Base-by-base conservation (phyloP, 306 rosid species). In the Prinsepia uniflora region DNA sequence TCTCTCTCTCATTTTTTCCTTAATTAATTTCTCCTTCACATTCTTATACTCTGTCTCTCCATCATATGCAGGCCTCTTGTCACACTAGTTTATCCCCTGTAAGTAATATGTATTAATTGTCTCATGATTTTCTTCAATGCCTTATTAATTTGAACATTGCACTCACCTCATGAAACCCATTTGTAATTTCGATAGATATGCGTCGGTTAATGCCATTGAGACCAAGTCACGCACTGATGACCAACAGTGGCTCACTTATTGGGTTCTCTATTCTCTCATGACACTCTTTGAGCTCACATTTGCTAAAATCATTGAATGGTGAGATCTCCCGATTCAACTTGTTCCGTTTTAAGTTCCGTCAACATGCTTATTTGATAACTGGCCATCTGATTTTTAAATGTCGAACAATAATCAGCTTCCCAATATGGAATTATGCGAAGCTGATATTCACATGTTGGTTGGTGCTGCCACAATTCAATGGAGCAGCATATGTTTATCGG, bases 211-310 rank as follows among this genome's bases (percentile, higher is more conserved):
- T 77, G 99, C 99, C 39, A 94, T 94, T 74, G 97, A 94, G 86
- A 94, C 86, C 44, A 84, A 66, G 78, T 91, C 96, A 50, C 83
- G 64, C 10, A 68, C 75, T 12, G 96, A 94, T 75, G 97, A 94
- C 60, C 92, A 94, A 34, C 96, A 94, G 76, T 94, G 99, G 99
- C 97, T 94, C 6, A 94, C 99, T 0, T 94, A 94, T 78, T 94
- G 97, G 97, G 95, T 91, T 79, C 86, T 94, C 14, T 94, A 94
- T 71, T 94, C 99, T 66, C 71, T 94, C 52, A 84, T 87, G 36
- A 89, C 97, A 46, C 88, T 94, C 75, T 89, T 94, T 0, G 99
- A 94, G 86, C 96, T 94, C 76, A 94, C 99, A 14, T 91, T 94
- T 72, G 86, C 96, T 78, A 91, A 86, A 84, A 77, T 87, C 68